Base-by-base conservation (phyloP, 495 filamentous ascomycete species). In the Penicillium cosmopolitanum region DNA sequence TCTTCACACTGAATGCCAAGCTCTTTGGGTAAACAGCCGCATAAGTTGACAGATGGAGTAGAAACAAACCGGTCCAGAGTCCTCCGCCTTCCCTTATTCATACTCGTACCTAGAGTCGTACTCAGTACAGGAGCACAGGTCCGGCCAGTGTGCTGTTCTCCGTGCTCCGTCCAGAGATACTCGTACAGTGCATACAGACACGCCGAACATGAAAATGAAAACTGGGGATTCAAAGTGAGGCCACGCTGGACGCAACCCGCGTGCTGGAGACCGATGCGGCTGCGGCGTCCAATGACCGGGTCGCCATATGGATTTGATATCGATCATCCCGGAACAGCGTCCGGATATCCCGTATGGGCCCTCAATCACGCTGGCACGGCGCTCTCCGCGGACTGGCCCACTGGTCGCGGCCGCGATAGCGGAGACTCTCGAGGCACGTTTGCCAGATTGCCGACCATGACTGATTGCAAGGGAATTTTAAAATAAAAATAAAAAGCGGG, bases 271-370 rank as follows among this genome's bases (percentile, higher is more conserved):
- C 50, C 5, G 23, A 40, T 54, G 67, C 67, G 67, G 67, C 59
- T 67, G 64, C 64, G 64, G 67, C 62, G 62, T 64, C 67, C 67
- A 70, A 69, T 69, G 65, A 63, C 51, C 55, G 55, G 21, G 42
- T 35, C 55, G 61, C 61, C 53, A 56, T 56, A 61, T 61, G 53
- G 15, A 63, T 58, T 67, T 65, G 61, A 67, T 69, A 67, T 67
- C 48, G 60, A 63, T 66, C 59, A 67, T 62, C 64, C 64, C 58
- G 61, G 44, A 9, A 18, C 35, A 33, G 28, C 50, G 46, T 54
- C 56, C 66, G 61, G 66, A 65, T 50, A 48, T 58, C 56, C 64
- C 66, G 64, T 59, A 60, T 42, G 35, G 36, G 46, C 50, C 36
- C 42, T 44, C 43, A 42, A 55, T 51, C 56, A 51, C 54, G 50